Base-by-base conservation (phyloP, 495 filamentous ascomycete species). In the Xylaria sp. region DNA sequence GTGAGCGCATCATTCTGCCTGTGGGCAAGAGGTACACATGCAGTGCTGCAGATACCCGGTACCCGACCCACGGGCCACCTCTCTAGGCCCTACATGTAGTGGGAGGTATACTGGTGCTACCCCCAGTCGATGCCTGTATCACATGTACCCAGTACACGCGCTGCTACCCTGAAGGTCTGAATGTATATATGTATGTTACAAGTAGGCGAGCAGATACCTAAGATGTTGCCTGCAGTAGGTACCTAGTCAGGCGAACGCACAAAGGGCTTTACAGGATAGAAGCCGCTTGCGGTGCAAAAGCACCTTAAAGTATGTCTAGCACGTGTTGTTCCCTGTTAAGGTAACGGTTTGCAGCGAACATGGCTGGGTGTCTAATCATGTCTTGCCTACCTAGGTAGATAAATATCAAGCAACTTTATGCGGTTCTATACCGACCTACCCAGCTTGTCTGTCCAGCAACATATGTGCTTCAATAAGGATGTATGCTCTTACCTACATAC, bases 271-370 rank as follows among this genome's bases (percentile, higher is more conserved):
- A 21, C n/a, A 6, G 4, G 43, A 7, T n/a, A 4, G 31, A 46
- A 2, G 68, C 68, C 61, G 68, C 46, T 70, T 70, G 68, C 68
- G 57, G 67, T 50, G 41, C 35, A 46, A 44, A 48, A 19, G 14
- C 50, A 46, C 24, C 37, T 58, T 46, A 21, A 15, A 5, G 26
- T 31, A 43, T 37, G 68, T 55, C 48, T 63, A 24, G 35, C 44
- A 63, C 37, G 33, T 62, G 58, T 24, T 24, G 26, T 5, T 44
- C 40, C 41, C 65, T 44, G 67, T 68, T 61, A 41, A 59, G n/a
- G 21, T 19, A 59, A 59, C 55, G n/a, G 53, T 59, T 61, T 61
- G 41, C 53, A 48, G 66, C 52, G 31, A 33, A 35, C 53, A 59
- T 58, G 5, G 21, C n/a, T n/a, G n/a, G n/a, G n/a, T 19, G 52